Evolutionary conservation across 768 basidiomycete species (phyloP).

Genomic region (Suillus sp.): DNA sequence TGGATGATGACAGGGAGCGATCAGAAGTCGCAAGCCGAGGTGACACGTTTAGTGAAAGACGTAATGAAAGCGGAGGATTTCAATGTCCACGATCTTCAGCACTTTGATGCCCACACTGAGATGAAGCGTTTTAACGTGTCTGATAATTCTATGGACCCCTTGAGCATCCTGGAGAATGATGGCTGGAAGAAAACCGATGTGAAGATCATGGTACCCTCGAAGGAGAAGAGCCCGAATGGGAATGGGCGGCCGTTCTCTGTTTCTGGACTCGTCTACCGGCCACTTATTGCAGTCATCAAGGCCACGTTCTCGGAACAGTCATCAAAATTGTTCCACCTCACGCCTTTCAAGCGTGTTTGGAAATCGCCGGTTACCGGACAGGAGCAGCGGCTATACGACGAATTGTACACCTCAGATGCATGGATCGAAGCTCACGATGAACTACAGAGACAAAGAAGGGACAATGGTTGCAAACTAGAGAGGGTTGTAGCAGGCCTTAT

Average conservation of each 20-base stretch:
- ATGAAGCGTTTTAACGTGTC: background rate
- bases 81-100: background rate
- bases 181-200: background rate
- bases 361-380: conserved; percentile 6
- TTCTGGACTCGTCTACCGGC: conserved; percentile 30
- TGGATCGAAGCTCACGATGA: conserved; percentile 32
- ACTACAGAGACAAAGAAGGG: conserved; percentile 28
- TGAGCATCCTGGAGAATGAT: background rate
- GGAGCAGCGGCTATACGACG: conserved; percentile 23
- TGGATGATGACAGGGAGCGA: conserved; percentile 9
- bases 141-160: background rate
- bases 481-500: conserved; percentile 10
- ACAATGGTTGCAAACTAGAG: conserved; percentile 23
- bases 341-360: conserved; percentile 32
- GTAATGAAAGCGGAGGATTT: background rate
- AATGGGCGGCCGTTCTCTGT: background rate
- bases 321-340: conserved; percentile 28
- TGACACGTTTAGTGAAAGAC: background rate
- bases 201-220: conserved; percentile 4
- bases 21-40: conserved; percentile 11
- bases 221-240: conserved; percentile 4
- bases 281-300: conserved; percentile 22
- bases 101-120: background rate
- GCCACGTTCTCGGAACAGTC: conserved; percentile 22
- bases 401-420: conserved; percentile 37